Conservation (phyloP, 768 basidiomycete genomes). For the Amanita inopinata region DNA sequence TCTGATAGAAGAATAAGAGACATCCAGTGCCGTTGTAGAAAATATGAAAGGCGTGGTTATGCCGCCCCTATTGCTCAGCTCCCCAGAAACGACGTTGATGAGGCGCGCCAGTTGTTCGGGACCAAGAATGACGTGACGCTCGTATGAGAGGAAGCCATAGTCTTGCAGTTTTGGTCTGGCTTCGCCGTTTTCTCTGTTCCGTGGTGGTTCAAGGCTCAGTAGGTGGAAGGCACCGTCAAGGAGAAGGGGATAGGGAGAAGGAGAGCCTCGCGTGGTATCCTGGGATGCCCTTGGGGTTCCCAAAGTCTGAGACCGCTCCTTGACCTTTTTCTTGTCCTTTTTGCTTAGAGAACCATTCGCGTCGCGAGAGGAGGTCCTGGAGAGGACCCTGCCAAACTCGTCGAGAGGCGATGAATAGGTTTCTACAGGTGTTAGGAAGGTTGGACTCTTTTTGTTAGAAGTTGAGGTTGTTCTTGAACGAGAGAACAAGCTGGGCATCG, state of each 20-base stretch:
- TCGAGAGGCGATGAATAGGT: slow-evolving; percentile 28
- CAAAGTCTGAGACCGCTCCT: slow-evolving; percentile 34
- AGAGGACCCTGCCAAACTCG: slow-evolving; percentile 57
- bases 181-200: slow-evolving; percentile 23
- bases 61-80: slow-evolving; percentile 65
- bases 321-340: slow-evolving; percentile 47
- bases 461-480: slow-evolving; percentile 56
- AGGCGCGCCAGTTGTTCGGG: slow-evolving; percentile 63
- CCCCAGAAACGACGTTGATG: slow-evolving; percentile 59
- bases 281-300: slow-evolving; percentile 25
- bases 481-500: slow-evolving; percentile 72
- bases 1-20: slow-evolving; percentile 64
- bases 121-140: slow-evolving; percentile 68
- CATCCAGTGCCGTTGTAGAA: slow-evolving; percentile 79
- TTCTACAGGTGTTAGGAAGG: slow-evolving; percentile 16
- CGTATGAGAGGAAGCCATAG: slow-evolving; percentile 70
- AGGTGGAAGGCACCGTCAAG: slow-evolving; percentile 46
- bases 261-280: slow-evolving; percentile 19
- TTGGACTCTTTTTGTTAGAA: slow-evolving; percentile 29
- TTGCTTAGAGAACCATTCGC: slow-evolving; percentile 23
- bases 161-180: slow-evolving; percentile 30
- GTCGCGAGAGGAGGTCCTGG: slow-evolving; percentile 31
- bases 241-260: slow-evolving; percentile 27
- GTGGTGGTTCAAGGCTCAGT: slow-evolving; percentile 40
- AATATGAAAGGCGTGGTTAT: slow-evolving; percentile 90